Percentiles rank a stretch among this genome's conserved stretches.
Conservation (phyloP, 1,284 basidiomycete genomes). For the Hemileia vastatrix region DNA sequence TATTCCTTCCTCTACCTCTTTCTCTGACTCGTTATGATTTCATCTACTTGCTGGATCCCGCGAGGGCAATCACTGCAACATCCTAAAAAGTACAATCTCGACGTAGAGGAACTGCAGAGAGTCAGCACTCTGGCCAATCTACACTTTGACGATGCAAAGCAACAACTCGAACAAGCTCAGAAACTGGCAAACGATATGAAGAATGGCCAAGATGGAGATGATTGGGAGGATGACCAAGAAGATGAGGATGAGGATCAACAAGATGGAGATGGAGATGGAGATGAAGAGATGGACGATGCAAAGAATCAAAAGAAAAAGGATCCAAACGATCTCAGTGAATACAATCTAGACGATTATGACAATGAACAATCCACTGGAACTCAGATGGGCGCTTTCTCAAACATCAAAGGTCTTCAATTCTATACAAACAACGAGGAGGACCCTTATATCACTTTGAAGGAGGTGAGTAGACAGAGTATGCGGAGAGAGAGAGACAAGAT, state of each 20-base stretch:
- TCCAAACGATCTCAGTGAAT: slow-evolving; percentile 72
- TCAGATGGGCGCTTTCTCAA: slow-evolving; percentile 79
- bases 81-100: slow-evolving; percentile 79
- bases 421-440: slow-evolving; percentile 88
- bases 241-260: slow-evolving; percentile 31
- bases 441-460: slow-evolving; percentile 92
- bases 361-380: slow-evolving; percentile 59
- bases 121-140: slow-evolving; percentile 79
- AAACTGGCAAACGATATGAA: slow-evolving; percentile 25
- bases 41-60: slow-evolving; percentile 62
- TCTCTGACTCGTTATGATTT: slow-evolving; percentile 45
- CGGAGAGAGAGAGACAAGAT: too few species aligned
- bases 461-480: slow-evolving; percentile 51
- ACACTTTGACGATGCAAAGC: slow-evolving; percentile 74
- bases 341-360: slow-evolving; percentile 89
- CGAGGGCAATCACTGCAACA: slow-evolving; percentile 66
- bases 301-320: slow-evolving; percentile 47
- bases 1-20: not conserved
- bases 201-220: slow-evolving; percentile 29
- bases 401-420: slow-evolving; percentile 87
- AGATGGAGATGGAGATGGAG: slow-evolving; percentile 39
- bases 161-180: slow-evolving; percentile 58
- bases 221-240: slow-evolving; percentile 26
- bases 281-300: slow-evolving; percentile 50
- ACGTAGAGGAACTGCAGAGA: slow-evolving; percentile 79